phyloP scores from a whole-genome alignment of 768 basidiomycete genomes.

The Crucibulum laeve region DNA sequence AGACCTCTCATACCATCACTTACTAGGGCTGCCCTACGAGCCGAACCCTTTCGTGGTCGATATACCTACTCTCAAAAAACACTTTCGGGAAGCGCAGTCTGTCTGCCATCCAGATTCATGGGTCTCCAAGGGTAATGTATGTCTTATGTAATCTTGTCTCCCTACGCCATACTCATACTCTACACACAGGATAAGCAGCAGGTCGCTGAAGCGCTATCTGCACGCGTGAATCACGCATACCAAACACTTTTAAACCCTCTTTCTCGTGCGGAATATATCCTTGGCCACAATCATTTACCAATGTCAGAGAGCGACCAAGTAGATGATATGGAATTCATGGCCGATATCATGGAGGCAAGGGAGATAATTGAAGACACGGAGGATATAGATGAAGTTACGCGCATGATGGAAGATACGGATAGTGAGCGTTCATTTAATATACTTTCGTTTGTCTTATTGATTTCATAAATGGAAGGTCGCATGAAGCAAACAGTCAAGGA shows the following conservation, averaged over 20 bases:
- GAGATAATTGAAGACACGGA: conserved; percentile 71
- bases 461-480: conserved; percentile 35
- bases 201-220: conserved; percentile 63
- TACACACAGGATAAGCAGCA: conserved; percentile 45
- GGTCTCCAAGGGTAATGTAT: conserved; percentile 61
- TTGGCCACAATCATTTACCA: conserved; percentile 54
- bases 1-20: conserved; percentile 56
- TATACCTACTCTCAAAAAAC: conserved; percentile 48
- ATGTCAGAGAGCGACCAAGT: conserved; percentile 68
- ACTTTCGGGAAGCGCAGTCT: conserved; percentile 70
- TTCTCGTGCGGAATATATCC: conserved; percentile 76
- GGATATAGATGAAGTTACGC: conserved; percentile 42
- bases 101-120: conserved; percentile 86
- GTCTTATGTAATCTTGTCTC: neutral
- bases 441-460: neutral
- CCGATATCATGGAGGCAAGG: conserved; percentile 73
- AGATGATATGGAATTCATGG: conserved; percentile 67
- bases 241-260: conserved; percentile 70
- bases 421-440: conserved; percentile 27
- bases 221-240: conserved; percentile 81
- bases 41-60: conserved; percentile 75
- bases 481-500: conserved; percentile 39
- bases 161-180: conserved; percentile 6
- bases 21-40: conserved; percentile 59
- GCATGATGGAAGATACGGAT: conserved; percentile 48